These are phyloP conservation scores for Candida gigantensis DNA, from an alignment of 1,139 yeast species.

Conservation along the genomic window DNA sequence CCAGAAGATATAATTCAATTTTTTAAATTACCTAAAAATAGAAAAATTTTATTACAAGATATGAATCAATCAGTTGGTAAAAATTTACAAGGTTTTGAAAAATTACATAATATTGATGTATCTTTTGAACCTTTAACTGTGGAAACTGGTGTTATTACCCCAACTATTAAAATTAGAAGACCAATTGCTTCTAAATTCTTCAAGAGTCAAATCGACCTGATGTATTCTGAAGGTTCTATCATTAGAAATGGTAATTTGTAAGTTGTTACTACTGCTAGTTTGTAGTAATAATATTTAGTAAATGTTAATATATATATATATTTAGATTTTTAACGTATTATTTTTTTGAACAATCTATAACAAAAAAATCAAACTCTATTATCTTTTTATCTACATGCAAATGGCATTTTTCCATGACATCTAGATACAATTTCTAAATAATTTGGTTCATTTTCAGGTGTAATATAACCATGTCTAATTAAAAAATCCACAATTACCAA, in stretches of 20 bases:
- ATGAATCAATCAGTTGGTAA: conserved; percentile 28
- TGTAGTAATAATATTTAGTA: neutral
- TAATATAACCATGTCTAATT: conserved; percentile 73
- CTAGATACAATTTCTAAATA: conserved; percentile 58
- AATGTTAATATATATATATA: neutral
- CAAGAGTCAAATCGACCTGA: neutral
- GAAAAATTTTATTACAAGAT: conserved; percentile 25
- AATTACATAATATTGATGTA: conserved; percentile 58
- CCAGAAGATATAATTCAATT: conserved; percentile 27
- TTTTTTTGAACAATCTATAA: too few species aligned
- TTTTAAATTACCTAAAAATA: conserved; percentile 28
- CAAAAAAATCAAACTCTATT: too few species aligned
- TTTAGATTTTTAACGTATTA: neutral
- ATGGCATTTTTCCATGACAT: conserved; percentile 70
- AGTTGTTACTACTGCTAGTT: neutral
- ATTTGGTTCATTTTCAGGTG: conserved; percentile 62
- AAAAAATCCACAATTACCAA: conserved; percentile 78
- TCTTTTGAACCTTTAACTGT: conserved; percentile 67
- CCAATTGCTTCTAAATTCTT: conserved; percentile 40
- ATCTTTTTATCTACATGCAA: conserved; percentile 50
- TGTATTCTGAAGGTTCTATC: conserved; percentile 57
- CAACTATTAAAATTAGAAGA: conserved; percentile 74
- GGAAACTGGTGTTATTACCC: conserved; percentile 67
- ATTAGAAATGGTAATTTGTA: conserved; percentile 19
- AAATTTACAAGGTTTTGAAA: conserved; percentile 55